These are phyloP conservation scores for Pseudocercospora pini-densiflorae DNA, from an alignment of 2,329 filamentous ascomycete genomes.

Conservation along the genomic window DNA sequence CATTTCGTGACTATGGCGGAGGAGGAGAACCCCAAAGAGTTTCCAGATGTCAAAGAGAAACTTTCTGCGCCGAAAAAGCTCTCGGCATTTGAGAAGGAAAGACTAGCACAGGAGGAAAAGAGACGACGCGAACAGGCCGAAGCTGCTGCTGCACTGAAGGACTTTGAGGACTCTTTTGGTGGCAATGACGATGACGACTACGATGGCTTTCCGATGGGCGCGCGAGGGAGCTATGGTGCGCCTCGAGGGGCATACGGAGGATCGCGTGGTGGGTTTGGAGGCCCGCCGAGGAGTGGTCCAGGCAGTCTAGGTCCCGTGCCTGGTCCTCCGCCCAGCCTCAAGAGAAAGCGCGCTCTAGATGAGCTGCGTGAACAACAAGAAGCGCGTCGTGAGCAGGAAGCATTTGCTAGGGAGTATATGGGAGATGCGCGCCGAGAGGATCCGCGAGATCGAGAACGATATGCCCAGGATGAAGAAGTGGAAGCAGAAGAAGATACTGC, in stretches of 20 bases:
- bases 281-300: conserved; percentile 52
- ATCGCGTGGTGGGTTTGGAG: conserved; percentile 18
- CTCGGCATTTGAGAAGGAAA: conserved; percentile 85
- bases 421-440: conserved; percentile 3
- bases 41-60: conserved; percentile 76
- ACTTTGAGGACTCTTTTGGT: conserved; percentile 80
- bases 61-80: conserved; percentile 77
- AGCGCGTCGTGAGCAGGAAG: conserved; percentile 32
- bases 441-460: conserved; percentile 36
- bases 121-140: conserved; percentile 82
- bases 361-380: conserved; percentile 39
- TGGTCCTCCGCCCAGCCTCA: conserved; percentile 38
- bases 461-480: conserved; percentile 36
- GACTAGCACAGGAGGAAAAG: conserved; percentile 88
- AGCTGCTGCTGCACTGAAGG: conserved; percentile 82
- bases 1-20: conserved; percentile 24
- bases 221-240: conserved; percentile 24
- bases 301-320: conserved; percentile 53
- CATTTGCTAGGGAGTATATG: conserved; percentile 23
- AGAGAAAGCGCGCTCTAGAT: conserved; percentile 40
- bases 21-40: conserved; percentile 47
- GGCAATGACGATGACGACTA: conserved; percentile 47
- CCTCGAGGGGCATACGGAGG: conserved; percentile 23
- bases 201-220: conserved; percentile 27
- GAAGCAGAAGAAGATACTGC: conserved; percentile 47